A percentile compares a stretch with the other conserved stretches of the same genome.
Conservation (phyloP, 345 rosid genomes). For the Citrus sp. region DNA sequence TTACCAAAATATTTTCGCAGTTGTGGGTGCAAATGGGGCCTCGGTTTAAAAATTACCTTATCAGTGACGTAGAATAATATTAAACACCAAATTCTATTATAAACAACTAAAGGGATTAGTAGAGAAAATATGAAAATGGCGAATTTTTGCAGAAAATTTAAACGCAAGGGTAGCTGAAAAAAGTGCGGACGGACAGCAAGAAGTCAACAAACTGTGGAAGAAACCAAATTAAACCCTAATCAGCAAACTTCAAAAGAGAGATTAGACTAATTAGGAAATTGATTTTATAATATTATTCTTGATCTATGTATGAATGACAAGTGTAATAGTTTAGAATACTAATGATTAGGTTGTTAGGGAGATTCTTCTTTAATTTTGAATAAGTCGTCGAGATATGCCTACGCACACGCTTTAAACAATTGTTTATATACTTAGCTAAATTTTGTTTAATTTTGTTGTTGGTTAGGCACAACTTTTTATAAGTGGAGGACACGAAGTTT, state of each 20-base stretch:
- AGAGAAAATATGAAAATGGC: neutral
- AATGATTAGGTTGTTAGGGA: constrained; percentile 41
- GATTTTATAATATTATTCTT: neutral
- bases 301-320: neutral
- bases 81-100: no score
- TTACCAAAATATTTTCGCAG: neutral
- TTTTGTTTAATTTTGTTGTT: neutral
- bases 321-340: constrained; percentile 7
- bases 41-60: neutral
- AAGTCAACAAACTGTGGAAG: constrained; percentile 14
- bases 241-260: neutral
- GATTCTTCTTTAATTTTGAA: constrained; percentile 14
- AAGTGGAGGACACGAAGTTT: constrained; percentile 41
- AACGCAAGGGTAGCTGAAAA: neutral
- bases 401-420: constrained; percentile 5
- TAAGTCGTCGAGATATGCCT: neutral
- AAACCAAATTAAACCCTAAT: neutral
- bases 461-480: constrained; percentile 10
- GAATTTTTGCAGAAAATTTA: neutral
- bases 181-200: neutral
- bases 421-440: neutral
- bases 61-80: neutral
- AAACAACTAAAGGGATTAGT: neutral
- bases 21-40: neutral
- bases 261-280: neutral